Conservation (phyloP, 768 basidiomycete genomes). For the Ephemerocybe angulata region DNA sequence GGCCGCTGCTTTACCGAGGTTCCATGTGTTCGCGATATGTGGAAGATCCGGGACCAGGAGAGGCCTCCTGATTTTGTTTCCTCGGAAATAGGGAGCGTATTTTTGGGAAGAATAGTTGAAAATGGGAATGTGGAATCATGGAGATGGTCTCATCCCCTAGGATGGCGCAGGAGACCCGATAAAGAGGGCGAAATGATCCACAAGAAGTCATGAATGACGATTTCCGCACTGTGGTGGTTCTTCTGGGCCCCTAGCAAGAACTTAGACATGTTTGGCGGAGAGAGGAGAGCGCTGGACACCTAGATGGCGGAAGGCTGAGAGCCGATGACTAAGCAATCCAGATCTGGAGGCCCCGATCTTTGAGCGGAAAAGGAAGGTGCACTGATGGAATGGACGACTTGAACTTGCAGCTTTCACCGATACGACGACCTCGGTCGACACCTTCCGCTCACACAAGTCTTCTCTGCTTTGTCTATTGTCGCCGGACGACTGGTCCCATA, state of each 20-base stretch:
- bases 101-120: neutral
- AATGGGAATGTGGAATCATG: neutral
- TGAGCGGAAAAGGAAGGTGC: neutral
- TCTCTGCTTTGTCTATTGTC: neutral
- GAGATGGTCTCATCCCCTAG: neutral
- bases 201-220: no score
- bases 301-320: no score
- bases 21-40: neutral
- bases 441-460: neutral
- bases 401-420: neutral
- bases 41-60: neutral
- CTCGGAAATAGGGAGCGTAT: neutral
- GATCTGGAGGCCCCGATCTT: neutral
- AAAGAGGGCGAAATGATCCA: neutral
- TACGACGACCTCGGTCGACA: slow-evolving; percentile 1
- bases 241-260: no score
- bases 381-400: neutral
- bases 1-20: slow-evolving; percentile 4
- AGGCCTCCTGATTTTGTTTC: neutral
- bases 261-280: no score
- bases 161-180: neutral
- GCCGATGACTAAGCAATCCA: no score
- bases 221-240: no score
- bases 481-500: neutral
- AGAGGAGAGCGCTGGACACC: no score